A percentile compares a stretch with the other conserved stretches of the same genome.
Conservation (phyloP, 1,284 basidiomycete species). For the Malassezia cuniculi region DNA sequence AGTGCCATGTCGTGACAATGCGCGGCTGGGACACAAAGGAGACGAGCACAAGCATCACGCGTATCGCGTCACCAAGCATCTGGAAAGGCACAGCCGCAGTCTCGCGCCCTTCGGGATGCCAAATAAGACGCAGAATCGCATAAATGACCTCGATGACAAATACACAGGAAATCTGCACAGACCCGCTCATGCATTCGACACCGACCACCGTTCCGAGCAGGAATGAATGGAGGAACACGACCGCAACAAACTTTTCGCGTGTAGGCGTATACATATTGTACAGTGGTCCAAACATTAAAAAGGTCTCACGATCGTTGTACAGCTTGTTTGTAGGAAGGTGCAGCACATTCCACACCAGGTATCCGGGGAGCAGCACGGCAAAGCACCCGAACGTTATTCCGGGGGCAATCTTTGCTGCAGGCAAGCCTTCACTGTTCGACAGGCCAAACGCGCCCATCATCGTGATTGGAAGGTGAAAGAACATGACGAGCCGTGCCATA, state of each 20-base stretch:
- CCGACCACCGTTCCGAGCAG: slow-evolving; percentile 70
- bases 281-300: slow-evolving; percentile 58
- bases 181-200: slow-evolving; percentile 73
- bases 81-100: no score
- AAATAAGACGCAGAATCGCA: no score
- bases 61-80: no score
- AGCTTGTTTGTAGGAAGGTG: slow-evolving; percentile 73
- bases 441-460: slow-evolving; percentile 80
- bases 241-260: slow-evolving; percentile 71
- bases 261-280: slow-evolving; percentile 90
- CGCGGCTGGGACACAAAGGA: no score
- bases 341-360: slow-evolving; percentile 62
- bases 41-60: no score
- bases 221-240: slow-evolving; percentile 69
- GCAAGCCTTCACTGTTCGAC: slow-evolving; percentile 58
- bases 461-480: slow-evolving; percentile 87
- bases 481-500: slow-evolving; percentile 69
- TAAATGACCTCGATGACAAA: slow-evolving; percentile 48
- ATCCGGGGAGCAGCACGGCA: slow-evolving; percentile 62
- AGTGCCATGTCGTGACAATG: no score
- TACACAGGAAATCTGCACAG: slow-evolving; percentile 77
- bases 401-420: slow-evolving; percentile 51
- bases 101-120: no score
- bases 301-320: slow-evolving; percentile 74
- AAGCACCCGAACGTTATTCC: no score